Conservation (phyloP, 148 eudicot genomes). For the Selenicereus undatus region DNA sequence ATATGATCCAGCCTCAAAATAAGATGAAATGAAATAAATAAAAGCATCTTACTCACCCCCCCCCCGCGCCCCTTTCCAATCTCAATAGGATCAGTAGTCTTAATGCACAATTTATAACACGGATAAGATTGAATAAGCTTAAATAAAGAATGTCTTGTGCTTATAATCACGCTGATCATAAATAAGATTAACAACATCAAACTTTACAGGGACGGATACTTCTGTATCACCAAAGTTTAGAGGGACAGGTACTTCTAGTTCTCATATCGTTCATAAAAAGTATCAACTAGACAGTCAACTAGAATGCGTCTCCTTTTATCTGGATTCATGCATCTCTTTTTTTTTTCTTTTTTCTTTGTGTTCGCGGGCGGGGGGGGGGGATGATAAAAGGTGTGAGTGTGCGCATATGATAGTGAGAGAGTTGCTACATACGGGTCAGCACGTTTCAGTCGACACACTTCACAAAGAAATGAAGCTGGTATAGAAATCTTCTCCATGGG, state of each 20-base stretch:
- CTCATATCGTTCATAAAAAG: no score
- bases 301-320: not conserved
- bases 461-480: constrained; percentile 57
- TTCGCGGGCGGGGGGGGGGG: no score
- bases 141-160: not conserved
- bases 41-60: not conserved
- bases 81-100: not conserved
- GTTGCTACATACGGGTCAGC: constrained; percentile 90
- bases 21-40: not conserved
- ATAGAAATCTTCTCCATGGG: constrained; percentile 41
- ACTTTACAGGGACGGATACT: no score
- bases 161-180: not conserved
- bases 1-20: not conserved
- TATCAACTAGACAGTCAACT: not conserved
- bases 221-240: not conserved
- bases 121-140: not conserved
- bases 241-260: not conserved
- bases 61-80: not conserved
- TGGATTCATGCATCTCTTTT: not conserved
- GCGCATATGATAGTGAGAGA: not conserved
- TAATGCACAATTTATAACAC: not conserved
- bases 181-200: not conserved
- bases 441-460: constrained; percentile 70
- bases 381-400: no score
- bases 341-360: no score